Evolutionary conservation across 768 basidiomycete species (phyloP).

Genomic region (Holtermannia corniformis): DNA sequence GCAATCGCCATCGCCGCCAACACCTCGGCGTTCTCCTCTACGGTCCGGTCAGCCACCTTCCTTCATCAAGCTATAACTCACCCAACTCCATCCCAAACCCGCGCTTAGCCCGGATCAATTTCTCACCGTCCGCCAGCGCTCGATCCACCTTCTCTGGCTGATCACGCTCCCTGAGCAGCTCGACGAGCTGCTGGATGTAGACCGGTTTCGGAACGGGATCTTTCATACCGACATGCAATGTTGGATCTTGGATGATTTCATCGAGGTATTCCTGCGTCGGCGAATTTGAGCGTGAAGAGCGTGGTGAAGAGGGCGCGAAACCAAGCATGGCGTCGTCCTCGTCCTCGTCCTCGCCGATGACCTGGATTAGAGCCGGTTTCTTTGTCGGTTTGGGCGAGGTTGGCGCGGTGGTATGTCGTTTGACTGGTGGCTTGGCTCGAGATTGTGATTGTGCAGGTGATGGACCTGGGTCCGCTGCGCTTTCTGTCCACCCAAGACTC

Average conservation of each 20-base stretch:
- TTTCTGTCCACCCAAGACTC: slow-evolving; percentile 29
- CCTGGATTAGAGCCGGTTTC: slow-evolving; percentile 17
- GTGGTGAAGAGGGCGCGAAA: slow-evolving; percentile 58
- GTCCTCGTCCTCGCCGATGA: slow-evolving; percentile 52
- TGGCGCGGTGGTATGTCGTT: no score
- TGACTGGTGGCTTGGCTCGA: neutral
- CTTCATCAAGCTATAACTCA: slow-evolving; percentile 41
- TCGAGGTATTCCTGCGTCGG: slow-evolving; percentile 72
- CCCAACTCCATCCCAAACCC: slow-evolving; percentile 82
- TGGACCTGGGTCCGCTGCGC: neutral
- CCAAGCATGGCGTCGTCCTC: slow-evolving; percentile 73
- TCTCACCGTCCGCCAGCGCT: slow-evolving; percentile 68
- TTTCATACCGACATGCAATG: slow-evolving; percentile 50
- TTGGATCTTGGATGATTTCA: slow-evolving; percentile 77
- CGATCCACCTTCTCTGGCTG: slow-evolving; percentile 67
- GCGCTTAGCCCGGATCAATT: slow-evolving; percentile 70
- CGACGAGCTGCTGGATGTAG: slow-evolving; percentile 75
- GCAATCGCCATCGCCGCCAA: slow-evolving; percentile 62
- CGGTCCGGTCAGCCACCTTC: slow-evolving; percentile 6
- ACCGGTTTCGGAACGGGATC: slow-evolving; percentile 68
- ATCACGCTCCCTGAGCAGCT: slow-evolving; percentile 59
- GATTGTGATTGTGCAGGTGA: neutral
- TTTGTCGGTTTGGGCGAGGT: neutral
- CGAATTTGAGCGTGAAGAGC: slow-evolving; percentile 58
- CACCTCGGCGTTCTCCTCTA: slow-evolving; percentile 85